Evolutionary conservation across 192 early-diverging fungal species (phyloP).

Genomic region (Linnemannia hyalina): DNA sequence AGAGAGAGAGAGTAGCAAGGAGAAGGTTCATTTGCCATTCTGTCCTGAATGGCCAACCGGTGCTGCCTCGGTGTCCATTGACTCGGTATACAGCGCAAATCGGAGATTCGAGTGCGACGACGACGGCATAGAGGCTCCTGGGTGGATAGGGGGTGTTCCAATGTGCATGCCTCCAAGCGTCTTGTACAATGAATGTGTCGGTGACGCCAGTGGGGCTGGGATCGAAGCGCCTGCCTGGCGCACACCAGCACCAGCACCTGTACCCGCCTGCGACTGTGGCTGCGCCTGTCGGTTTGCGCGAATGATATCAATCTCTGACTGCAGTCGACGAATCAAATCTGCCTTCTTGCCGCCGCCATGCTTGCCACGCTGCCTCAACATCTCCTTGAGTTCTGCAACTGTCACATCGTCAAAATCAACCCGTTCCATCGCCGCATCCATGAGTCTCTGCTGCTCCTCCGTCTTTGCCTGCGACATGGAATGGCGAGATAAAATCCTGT

Average conservation of each 20-base stretch:
- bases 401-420: conserved; percentile 84
- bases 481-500: conserved; percentile 41
- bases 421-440: conserved; percentile 74
- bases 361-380: conserved; percentile 74
- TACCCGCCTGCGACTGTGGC: not conserved
- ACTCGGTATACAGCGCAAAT: conserved; percentile 14
- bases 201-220: conserved; percentile 38
- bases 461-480: conserved; percentile 36
- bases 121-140: not conserved
- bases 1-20: not conserved
- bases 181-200: conserved; percentile 33
- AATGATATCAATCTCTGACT: conserved; percentile 71
- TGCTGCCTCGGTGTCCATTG: not conserved
- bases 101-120: conserved; percentile 26
- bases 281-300: conserved; percentile 52
- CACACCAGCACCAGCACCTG: not conserved
- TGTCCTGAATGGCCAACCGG: not conserved
- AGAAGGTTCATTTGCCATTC: not conserved
- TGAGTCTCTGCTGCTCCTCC: conserved; percentile 65
- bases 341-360: conserved; percentile 83
- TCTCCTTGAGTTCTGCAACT: conserved; percentile 80
- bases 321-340: conserved; percentile 71
- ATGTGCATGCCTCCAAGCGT: conserved; percentile 51
- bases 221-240: not conserved
- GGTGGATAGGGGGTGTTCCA: conserved; percentile 33